A percentile compares a stretch with the other conserved stretches of the same genome.
These are phyloP conservation scores for Cairneyella variabilis DNA, from an alignment of 495 filamentous ascomycete genomes.

Conservation along the genomic window DNA sequence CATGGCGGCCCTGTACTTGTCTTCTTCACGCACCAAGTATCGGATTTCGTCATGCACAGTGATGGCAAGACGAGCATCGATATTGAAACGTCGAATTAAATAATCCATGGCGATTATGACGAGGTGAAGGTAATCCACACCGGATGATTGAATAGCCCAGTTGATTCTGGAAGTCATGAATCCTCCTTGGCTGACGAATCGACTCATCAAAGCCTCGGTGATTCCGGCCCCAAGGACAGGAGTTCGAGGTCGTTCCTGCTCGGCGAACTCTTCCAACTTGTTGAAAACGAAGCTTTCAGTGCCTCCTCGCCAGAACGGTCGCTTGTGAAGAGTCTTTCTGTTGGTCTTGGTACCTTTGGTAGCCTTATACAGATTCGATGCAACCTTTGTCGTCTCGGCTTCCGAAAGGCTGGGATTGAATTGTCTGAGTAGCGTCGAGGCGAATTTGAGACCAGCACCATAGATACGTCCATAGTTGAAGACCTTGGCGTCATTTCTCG, in stretches of 20 bases:
- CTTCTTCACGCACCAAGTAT: slow-evolving; percentile 80
- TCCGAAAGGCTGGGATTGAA: slow-evolving; percentile 87
- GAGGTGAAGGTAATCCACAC: slow-evolving; percentile 96
- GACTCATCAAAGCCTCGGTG: slow-evolving; percentile 86
- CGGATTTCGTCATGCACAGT: slow-evolving; percentile 98
- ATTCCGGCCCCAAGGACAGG: slow-evolving; percentile 95
- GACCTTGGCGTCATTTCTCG: slow-evolving; percentile 90
- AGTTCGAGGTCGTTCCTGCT: slow-evolving; percentile 86
- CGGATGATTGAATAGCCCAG: slow-evolving; percentile 97
- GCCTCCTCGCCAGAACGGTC: slow-evolving; percentile 90
- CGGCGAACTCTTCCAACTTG: slow-evolving; percentile 92
- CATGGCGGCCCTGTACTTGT: slow-evolving; percentile 85
- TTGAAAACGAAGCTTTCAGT: slow-evolving; percentile 99
- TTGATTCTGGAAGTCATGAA: slow-evolving; percentile 98
- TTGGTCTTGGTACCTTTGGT: slow-evolving; percentile 83
- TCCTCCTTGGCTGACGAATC: slow-evolving; percentile 81
- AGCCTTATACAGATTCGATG: slow-evolving; percentile 74
- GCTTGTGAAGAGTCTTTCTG: slow-evolving; percentile 63
- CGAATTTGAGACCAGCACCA: slow-evolving; percentile 91
- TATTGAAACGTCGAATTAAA: slow-evolving; percentile 78
- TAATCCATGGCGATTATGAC: slow-evolving; percentile 94
- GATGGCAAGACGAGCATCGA: slow-evolving; percentile 79
- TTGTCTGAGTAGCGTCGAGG: slow-evolving; percentile 80
- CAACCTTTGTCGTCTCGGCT: slow-evolving; percentile 66
- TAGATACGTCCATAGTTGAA: slow-evolving; percentile 99